Base-by-base conservation (phyloP, 2,329 filamentous ascomycete species). In the Pseudocercospora cruenta region DNA sequence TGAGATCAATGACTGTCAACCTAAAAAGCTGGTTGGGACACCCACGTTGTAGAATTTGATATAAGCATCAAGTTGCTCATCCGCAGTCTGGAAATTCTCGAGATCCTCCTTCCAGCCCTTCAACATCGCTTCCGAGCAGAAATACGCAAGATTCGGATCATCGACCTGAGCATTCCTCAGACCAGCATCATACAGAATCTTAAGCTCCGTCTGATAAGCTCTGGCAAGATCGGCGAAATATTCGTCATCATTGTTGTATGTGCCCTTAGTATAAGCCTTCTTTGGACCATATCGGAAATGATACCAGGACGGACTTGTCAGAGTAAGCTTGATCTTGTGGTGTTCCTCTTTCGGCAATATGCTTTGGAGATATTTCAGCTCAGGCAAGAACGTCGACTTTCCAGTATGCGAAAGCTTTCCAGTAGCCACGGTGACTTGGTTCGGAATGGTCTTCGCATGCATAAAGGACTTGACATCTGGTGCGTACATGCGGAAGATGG, bases 41-140 rank as follows among this genome's bases (percentile, higher is more conserved):
- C 31, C 16, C 21, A 43, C 88, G 77, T 93, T 93, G 83, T 93
- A 93, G 70, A 92, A 86, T 67, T 85, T 83, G 77, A 94, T 90
- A 79, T 94, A 94, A 28, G 89, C 86, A 71, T 92, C 89, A 22
- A 94, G 85, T 53, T 92, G 87, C 70, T 89, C 87, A 57, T 91
- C 90, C 6, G 90, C 86, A 1, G 86, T 86, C 77, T 88, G 87
- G 61, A 85, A 85, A 76, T 93, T 92, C 72, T 88, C 84, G 57
- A 84, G 79, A 75, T 93, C 91, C 14, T 85, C 85, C 62, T 86
- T 85, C 87, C 89, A 92, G 16, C 90, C 90, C 57, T 86, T 80
- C 39, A 91, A 84, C 85, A 92, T 92, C 76, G 88, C 87, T 64
- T 90, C 82, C 21, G 87, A 90, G 80, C 90, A 92, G 79, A 92